Conservation (phyloP, 352 stramenopile genomes). For the Thraustochytrium sp. region DNA sequence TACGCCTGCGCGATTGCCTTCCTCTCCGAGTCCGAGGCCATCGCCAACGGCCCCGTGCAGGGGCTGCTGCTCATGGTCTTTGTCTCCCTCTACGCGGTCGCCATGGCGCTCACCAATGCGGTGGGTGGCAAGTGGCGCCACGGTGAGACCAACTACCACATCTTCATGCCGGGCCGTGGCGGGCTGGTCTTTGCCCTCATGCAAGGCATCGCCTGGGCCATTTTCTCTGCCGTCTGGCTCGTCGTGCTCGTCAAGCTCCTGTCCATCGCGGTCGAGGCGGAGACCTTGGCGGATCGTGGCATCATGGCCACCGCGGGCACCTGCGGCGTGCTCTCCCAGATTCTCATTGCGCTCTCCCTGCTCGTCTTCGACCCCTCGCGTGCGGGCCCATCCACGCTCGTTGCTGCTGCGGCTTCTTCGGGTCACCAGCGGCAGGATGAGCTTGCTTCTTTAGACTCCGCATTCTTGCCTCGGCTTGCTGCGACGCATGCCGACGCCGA, state of each 20-base stretch:
- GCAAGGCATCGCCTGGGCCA: conserved; percentile 9
- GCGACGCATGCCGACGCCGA: too few relatives aligned
- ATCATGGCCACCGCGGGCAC: not conserved
- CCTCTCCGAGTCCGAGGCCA: conserved; percentile 22
- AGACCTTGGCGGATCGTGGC: not conserved
- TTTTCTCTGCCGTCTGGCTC: not conserved
- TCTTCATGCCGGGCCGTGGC: conserved; percentile 15
- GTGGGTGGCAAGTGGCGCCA: conserved; percentile 37
- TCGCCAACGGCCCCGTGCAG: not conserved
- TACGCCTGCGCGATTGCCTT: conserved; percentile 28
- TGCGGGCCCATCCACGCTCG: conserved; percentile 1
- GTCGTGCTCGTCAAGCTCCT: not conserved
- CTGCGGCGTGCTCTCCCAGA: not conserved
- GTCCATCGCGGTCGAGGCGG: not conserved
- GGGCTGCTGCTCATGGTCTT: conserved; percentile 11
- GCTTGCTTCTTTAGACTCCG: too few relatives aligned
- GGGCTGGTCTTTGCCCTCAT: not conserved
- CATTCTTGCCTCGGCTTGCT: too few relatives aligned
- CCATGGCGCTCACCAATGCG: conserved; percentile 25
- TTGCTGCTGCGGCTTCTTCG: too few relatives aligned
- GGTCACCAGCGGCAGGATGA: too few relatives aligned
- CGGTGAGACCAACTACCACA: conserved; percentile 19
- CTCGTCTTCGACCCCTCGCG: conserved; percentile 21
- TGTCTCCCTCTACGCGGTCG: conserved; percentile 13
- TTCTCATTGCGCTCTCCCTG: conserved; percentile 25